phyloP scores from a whole-genome alignment of 169 alveolate species.

The Cryptosporidium sp. region DNA sequence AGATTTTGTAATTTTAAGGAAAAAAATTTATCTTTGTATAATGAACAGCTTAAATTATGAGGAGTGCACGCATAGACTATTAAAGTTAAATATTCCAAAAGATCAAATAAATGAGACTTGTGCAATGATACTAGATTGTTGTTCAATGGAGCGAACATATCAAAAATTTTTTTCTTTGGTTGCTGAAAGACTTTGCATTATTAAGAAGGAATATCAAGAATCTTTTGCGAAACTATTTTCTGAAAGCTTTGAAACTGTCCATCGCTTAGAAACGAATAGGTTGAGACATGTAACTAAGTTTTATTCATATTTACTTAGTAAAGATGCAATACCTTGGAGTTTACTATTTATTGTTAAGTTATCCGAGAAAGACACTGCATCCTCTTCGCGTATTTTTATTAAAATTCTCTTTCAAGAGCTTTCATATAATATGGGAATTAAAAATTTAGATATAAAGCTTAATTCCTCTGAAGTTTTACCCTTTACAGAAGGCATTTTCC shows the following conservation, averaged over 20 bases:
- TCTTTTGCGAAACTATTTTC: constrained; percentile 90
- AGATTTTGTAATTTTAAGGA: constrained; percentile 93
- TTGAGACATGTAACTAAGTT: constrained; percentile 96
- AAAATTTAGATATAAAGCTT: constrained; percentile 82
- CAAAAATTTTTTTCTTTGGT: constrained; percentile 94
- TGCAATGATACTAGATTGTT: constrained; percentile 97
- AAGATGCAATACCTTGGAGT: constrained; percentile 92
- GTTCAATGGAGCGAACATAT: constrained; percentile 98
- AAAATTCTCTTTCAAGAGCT: constrained; percentile 95
- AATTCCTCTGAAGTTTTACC: constrained; percentile 89
- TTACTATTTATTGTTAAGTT: constrained; percentile 90
- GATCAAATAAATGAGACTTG: constrained; percentile 88
- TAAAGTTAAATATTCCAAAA: constrained; percentile 92
- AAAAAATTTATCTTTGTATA: constrained; percentile 95
- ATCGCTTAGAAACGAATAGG: constrained; percentile 96
- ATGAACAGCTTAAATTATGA: constrained; percentile 97
- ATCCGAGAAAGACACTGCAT: constrained; percentile 97
- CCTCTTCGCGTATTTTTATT: constrained; percentile 96
- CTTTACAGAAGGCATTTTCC: constrained; percentile 92
- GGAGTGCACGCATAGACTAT: constrained; percentile 97
- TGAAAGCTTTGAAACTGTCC: constrained; percentile 86
- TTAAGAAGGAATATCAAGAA: constrained; percentile 92
- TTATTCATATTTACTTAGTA: constrained; percentile 95
- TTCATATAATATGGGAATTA: constrained; percentile 89
- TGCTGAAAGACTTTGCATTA: constrained; percentile 95